Evolutionary conservation across 345 rosid species (phyloP), one percentile per base, ranked within the genome.

Genomic region (Moricandia moricandioides): DNA sequence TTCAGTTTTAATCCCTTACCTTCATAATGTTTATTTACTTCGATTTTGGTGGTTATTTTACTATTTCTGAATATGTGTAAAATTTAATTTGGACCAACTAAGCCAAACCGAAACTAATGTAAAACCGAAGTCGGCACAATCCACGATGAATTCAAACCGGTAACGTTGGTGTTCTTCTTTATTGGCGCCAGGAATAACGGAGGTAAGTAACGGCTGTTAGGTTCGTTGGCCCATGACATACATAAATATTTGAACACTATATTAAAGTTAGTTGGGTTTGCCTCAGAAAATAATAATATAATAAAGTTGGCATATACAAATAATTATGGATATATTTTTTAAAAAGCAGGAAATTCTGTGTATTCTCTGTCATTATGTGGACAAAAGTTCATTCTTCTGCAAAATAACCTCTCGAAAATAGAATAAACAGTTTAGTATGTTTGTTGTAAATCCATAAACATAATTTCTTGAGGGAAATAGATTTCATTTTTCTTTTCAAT

Each of bases 181-280:
- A 43, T 59, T 59, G 78, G 70, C 83, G 85, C 82, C 73, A 80
- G 57, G 31, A 31, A 39, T 61, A 65, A 81, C 84, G 74, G 76
- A 34, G 65, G 40, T 63, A 55, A 1, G 70, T 33, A 73, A 82
- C 85, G 76, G 84, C 56, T 77, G 88, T 81, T 67, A 33, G 67
- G 54, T 77, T 82, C 75, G 35, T 77, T 77, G 71, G 62, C 45
- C 76, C 71, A 31, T 11, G 52, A n/a, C 70, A 56, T 18, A 29
- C 58, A 62, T 35, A 13, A 67, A 35, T 18, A 67, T 54, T 60
- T 68, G 12, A 12, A 75, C 14, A 45, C 24, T 6, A 65, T 35
- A 27, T 52, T 35, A 37, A 51, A 62, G n/a, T n/a, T n/a, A n/a
- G n/a, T n/a, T n/a, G n/a, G n/a, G n/a, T n/a, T n/a, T n/a, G n/a